A percentile compares a stretch with the other conserved stretches of the same genome.
Evolutionary conservation across 1,139 yeast genomes (phyloP).

Genomic region (Taiozyma sp.): DNA sequence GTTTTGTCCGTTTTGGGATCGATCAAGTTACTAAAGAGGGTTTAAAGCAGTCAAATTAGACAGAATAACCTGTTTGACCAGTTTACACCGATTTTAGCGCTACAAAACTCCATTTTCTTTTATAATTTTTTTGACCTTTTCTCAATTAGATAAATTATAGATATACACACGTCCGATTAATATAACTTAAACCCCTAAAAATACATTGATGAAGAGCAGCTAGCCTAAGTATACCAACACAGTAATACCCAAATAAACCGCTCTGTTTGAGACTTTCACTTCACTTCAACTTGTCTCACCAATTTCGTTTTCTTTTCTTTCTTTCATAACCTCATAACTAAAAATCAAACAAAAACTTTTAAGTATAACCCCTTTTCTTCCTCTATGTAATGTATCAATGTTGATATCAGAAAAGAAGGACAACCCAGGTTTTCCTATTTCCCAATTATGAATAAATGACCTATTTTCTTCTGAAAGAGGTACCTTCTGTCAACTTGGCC

Average conservation of each 20-base stretch:
- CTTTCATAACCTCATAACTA: background rate
- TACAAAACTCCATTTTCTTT: background rate
- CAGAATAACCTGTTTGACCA: too few species aligned
- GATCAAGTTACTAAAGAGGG: too few species aligned
- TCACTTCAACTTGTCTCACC: background rate
- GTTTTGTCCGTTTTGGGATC: too few species aligned
- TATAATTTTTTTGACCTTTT: background rate
- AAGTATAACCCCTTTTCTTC: background rate
- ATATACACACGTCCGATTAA: background rate
- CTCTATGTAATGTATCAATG: background rate
- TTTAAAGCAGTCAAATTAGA: too few species aligned
- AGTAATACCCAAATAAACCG: background rate
- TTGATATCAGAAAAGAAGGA: background rate
- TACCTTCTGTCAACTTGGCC: slow-evolving; percentile 98
- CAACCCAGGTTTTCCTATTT: background rate
- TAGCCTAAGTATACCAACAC: background rate
- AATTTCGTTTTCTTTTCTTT: background rate
- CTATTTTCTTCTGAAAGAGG: slow-evolving; percentile 99
- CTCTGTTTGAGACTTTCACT: background rate
- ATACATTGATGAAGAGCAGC: background rate
- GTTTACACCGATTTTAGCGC: background rate
- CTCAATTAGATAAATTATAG: background rate
- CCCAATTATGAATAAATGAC: slow-evolving; percentile 8
- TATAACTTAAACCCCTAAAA: background rate
- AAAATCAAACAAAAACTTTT: background rate